These are phyloP conservation scores for Plicaturopsis crispa DNA, from an alignment of 768 basidiomycete species.

Conservation along the genomic window DNA sequence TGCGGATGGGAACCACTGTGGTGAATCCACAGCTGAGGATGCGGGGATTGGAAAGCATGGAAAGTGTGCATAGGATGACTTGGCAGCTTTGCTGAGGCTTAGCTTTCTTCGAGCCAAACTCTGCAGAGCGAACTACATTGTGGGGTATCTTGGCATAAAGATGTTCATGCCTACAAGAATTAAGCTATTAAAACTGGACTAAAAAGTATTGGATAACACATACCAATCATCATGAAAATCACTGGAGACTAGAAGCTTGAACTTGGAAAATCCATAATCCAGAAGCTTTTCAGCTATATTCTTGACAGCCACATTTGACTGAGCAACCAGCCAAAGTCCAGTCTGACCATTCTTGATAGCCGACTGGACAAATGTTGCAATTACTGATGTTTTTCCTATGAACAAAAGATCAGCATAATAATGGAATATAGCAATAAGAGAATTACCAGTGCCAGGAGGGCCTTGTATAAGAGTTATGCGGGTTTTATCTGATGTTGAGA, in stretches of 20 bases:
- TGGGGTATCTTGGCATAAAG: conserved; percentile 43
- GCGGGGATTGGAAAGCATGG: conserved; percentile 53
- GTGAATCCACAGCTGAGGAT: conserved; percentile 15
- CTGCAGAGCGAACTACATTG: conserved; percentile 46
- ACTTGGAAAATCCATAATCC: conserved; percentile 43
- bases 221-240: conserved; percentile 66
- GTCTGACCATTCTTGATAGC: conserved; percentile 28
- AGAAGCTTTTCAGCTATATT: conserved; percentile 80
- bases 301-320: conserved; percentile 84
- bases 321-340: conserved; percentile 77
- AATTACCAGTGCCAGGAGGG: conserved; percentile 64
- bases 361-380: conserved; percentile 50
- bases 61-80: conserved; percentile 70
- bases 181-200: conserved; percentile 5
- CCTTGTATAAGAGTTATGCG: conserved; percentile 34
- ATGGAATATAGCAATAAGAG: no score
- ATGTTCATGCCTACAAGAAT: conserved; percentile 65
- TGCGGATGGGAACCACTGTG: conserved; percentile 17
- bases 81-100: conserved; percentile 29
- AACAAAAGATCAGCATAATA: no score
- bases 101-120: conserved; percentile 17
- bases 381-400: conserved; percentile 74
- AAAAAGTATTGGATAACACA: conserved; percentile 13
- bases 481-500: conserved; percentile 23
- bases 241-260: conserved; percentile 64